phyloP scores from a whole-genome alignment of 2,329 filamentous ascomycete genomes.

The Colletotrichum spinosum region DNA sequence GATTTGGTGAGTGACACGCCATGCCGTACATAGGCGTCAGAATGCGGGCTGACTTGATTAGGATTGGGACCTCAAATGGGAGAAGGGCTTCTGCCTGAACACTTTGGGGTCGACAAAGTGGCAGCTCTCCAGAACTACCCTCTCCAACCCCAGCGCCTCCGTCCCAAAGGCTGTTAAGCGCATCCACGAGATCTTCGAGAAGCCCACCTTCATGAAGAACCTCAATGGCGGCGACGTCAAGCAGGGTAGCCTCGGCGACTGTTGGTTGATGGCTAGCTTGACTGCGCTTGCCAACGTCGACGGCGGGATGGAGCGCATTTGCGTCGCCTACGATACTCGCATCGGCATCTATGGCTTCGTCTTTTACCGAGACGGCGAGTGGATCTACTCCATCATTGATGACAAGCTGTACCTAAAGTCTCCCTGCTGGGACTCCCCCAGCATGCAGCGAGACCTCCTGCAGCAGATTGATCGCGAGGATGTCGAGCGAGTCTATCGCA shows the following conservation, averaged over 20 bases:
- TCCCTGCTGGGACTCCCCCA: conserved; percentile 83
- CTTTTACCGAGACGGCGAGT: conserved; percentile 89
- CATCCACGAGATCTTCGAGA: conserved; percentile 79
- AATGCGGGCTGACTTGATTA: conserved; percentile 41
- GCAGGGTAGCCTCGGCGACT: conserved; percentile 83
- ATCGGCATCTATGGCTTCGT: conserved; percentile 92
- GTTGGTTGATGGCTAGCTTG: conserved; percentile 84
- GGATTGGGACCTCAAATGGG: conserved; percentile 77
- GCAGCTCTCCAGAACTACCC: conserved; percentile 58
- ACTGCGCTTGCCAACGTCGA: conserved; percentile 81
- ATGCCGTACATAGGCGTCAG: neutral
- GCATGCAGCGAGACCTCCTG: conserved; percentile 78
- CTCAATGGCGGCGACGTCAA: conserved; percentile 80
- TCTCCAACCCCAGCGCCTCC: conserved; percentile 58
- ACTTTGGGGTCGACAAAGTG: conserved; percentile 64
- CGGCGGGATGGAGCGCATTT: conserved; percentile 77
- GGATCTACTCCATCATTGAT: conserved; percentile 92
- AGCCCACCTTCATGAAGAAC: conserved; percentile 74
- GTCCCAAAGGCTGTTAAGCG: conserved; percentile 82
- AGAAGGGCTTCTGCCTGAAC: conserved; percentile 67
- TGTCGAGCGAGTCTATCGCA: conserved; percentile 77
- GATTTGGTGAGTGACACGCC: conserved; percentile 61
- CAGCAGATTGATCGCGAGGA: conserved; percentile 81
- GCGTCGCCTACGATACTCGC: conserved; percentile 77
- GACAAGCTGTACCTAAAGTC: conserved; percentile 90